Evolutionary conservation across 139 green algal species (phyloP).

Genomic region (Coccomyxa sp.): DNA sequence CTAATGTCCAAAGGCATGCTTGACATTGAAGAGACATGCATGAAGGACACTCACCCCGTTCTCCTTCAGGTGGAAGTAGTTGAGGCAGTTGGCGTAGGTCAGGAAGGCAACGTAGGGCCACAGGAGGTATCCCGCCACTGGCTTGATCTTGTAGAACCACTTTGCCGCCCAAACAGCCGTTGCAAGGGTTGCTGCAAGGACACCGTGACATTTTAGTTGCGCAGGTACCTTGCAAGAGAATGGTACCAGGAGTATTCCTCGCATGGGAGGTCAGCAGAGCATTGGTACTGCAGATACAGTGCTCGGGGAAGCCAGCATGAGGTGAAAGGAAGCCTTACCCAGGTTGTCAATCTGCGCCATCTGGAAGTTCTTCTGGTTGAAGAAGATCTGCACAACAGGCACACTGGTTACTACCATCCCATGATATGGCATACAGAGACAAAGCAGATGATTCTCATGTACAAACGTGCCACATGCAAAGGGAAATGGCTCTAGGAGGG

Average conservation of each 20-base stretch:
- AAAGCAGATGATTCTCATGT: too few species aligned
- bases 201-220: too few species aligned
- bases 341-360: not conserved
- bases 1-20: not conserved
- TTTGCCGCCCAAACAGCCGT: not conserved
- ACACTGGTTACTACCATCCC: too few species aligned
- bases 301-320: not conserved
- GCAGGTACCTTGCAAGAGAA: too few species aligned
- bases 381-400: conserved; percentile 10
- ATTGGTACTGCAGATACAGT: too few species aligned
- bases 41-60: not conserved
- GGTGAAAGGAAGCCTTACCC: not conserved
- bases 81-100: conserved; percentile 19
- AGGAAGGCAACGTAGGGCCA: conserved; percentile 17
- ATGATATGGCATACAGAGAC: too few species aligned
- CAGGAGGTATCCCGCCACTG: conserved; percentile 15
- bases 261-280: too few species aligned
- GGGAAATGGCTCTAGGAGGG: too few species aligned
- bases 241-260: too few species aligned
- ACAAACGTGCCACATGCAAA: too few species aligned
- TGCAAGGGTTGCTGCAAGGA: conserved; percentile 9
- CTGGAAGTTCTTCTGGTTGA: conserved; percentile 6
- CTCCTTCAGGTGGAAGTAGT: conserved; percentile 14
- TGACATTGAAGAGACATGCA: not conserved
- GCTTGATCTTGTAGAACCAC: conserved; percentile 14